phyloP scores from a whole-genome alignment of 306 rosid genomes.

The Ceratonia siliqua region DNA sequence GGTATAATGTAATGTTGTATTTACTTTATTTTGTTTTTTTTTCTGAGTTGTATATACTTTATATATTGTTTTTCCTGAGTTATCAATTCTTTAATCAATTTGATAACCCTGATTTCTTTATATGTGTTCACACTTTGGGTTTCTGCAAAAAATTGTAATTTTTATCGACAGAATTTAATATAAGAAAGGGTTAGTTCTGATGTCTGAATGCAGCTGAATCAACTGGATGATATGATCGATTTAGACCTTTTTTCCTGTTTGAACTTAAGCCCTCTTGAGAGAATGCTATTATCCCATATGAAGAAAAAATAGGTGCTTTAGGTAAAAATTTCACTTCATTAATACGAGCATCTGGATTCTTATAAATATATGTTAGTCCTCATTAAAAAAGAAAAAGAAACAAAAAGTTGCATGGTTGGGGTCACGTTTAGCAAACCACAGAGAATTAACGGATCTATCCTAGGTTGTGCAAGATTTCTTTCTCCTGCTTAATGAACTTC shows the following conservation, averaged over 20 bases:
- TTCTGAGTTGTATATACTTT: not conserved
- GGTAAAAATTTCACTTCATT: not conserved
- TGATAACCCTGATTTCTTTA: not conserved
- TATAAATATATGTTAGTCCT: not conserved
- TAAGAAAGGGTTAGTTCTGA: not conserved
- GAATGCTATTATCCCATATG: not conserved
- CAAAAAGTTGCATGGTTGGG: not conserved
- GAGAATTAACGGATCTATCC: not conserved
- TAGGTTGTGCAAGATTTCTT: not conserved
- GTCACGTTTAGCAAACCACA: not conserved
- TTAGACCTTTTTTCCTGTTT: too few species aligned
- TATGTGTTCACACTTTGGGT: not conserved
- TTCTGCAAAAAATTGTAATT: not conserved
- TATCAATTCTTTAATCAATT: conserved; percentile 1
- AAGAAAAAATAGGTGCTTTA: not conserved
- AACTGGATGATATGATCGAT: not conserved
- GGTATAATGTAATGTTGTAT: conserved; percentile 74
- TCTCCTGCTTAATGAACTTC: not conserved
- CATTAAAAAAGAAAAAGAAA: not conserved
- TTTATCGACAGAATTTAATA: not conserved
- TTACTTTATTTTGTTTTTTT: not conserved
- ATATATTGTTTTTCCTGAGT: not conserved
- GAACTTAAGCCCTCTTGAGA: not conserved
- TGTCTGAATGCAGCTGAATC: not conserved
- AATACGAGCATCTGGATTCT: not conserved